Conservation (phyloP, 257 asterid species). For the Nicotiana benthamiana region DNA sequence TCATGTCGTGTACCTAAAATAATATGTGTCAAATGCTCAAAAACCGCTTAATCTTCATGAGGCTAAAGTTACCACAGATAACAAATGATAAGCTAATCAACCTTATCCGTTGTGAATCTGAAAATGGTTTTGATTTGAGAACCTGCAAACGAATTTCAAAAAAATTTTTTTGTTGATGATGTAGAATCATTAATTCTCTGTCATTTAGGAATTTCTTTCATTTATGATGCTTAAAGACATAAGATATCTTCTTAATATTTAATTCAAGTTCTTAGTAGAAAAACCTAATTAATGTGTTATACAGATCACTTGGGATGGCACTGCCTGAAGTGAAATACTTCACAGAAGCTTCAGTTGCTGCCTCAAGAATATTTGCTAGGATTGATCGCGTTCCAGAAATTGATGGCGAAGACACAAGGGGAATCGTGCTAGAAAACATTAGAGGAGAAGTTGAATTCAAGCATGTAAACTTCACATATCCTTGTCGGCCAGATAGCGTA, state of each 20-base stretch:
- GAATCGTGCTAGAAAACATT: slow-evolving; percentile 33
- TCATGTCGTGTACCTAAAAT: not conserved
- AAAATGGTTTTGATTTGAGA: not conserved
- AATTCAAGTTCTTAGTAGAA: not conserved
- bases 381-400: slow-evolving; percentile 65
- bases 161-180: too few relatives aligned
- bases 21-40: not conserved
- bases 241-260: not conserved
- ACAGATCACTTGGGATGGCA: slow-evolving; percentile 78
- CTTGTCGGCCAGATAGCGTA: slow-evolving; percentile 52
- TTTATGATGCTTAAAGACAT: not conserved
- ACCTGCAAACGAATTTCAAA: not conserved
- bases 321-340: slow-evolving; percentile 74
- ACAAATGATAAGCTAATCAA: not conserved
- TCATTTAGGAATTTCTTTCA: not conserved
- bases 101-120: not conserved
- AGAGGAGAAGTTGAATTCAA: slow-evolving; percentile 60
- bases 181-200: not conserved
- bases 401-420: slow-evolving; percentile 42
- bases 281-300: not conserved
- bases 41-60: not conserved
- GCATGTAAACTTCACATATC: slow-evolving; percentile 48
- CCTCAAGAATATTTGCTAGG: slow-evolving; percentile 56
- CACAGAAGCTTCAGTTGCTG: slow-evolving; percentile 76
- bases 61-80: not conserved